Base-by-base conservation (phyloP, 179 eudicot genomes). In the Silene vulgaris region DNA sequence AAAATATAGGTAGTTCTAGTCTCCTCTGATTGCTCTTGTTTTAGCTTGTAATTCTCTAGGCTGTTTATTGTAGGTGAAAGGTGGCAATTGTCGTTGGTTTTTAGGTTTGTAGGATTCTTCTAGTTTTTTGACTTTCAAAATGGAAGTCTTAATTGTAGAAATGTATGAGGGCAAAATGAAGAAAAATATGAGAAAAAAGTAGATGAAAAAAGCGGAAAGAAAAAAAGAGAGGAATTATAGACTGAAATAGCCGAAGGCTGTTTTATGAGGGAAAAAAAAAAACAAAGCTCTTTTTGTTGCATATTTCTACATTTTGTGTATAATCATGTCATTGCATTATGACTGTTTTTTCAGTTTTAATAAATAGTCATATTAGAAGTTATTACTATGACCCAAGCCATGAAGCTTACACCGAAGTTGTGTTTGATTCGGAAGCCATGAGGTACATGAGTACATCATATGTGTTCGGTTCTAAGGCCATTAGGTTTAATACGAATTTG, bases 1-100 rank as follows among this genome's bases (percentile, higher is more conserved):
- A 85, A 78, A 86, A 84, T 85, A 82, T 89, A 84, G 86, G 84
- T 75, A 78, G 83, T 72, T 81, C 77, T 77, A 32, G 60, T 2
- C 26, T 35, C 13, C 16, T 70, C 63, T 21, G 48, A 19, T 65
- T 30, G 60, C 29, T 50, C 69, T 29, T 60, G 64, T 60, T 35
- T 65, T 72, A 74, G 77, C 60, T 65, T 74, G 84, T 83, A 78
- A 72, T 78, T 83, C 75, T 78, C 3, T 78, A 78, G 84, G 84
- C 65, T 71, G 79, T 82, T 75, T 48, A 79, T 78, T 57, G 77
- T 80, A 80, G 88, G 84, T 60, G 57, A 78, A 75, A 73, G 78
- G 84, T 75, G 29, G 21, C 59, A 77, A 29, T 56, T 43, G 75
- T 76, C 77, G 5, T 61, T 69, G 30, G 21, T 35, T 66, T 20